Conservation (phyloP, 2,329 filamentous ascomycete genomes). For the Neonectria ditissima region DNA sequence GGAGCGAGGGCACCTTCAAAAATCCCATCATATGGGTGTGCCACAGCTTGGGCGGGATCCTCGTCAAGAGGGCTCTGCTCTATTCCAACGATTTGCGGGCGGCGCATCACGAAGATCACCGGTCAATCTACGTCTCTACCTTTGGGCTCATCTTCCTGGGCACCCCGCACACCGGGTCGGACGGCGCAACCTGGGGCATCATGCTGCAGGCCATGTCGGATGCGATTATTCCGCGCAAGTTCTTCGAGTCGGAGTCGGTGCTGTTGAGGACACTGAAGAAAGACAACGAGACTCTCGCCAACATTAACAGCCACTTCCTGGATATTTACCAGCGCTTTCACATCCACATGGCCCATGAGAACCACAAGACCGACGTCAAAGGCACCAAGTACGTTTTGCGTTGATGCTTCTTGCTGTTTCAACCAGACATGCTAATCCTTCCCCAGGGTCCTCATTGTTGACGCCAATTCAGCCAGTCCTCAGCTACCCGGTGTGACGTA, state of each 20-base stretch:
- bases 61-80: constrained; percentile 77
- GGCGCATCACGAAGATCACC: constrained; percentile 71
- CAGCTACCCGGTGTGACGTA: constrained; percentile 76
- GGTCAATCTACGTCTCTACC: constrained; percentile 79
- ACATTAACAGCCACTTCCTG: constrained; percentile 79
- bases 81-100: constrained; percentile 72
- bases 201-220: constrained; percentile 76
- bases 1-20: constrained; percentile 64
- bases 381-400: constrained; percentile 63
- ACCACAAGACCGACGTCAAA: constrained; percentile 76
- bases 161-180: constrained; percentile 79
- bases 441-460: constrained; percentile 70
- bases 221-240: constrained; percentile 71
- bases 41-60: constrained; percentile 79
- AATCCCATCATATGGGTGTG: constrained; percentile 82
- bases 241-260: constrained; percentile 75
- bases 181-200: constrained; percentile 74
- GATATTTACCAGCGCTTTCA: constrained; percentile 78
- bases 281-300: constrained; percentile 79
- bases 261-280: constrained; percentile 77
- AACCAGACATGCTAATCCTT: constrained; percentile 12
- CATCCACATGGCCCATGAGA: constrained; percentile 83
- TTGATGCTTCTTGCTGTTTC: neutral
- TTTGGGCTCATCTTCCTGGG: constrained; percentile 82
- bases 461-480: constrained; percentile 76